These are phyloP conservation scores for Bryum argenteum DNA, from an alignment of 225 moss, liverwort and hornwort genomes.

Conservation along the genomic window DNA sequence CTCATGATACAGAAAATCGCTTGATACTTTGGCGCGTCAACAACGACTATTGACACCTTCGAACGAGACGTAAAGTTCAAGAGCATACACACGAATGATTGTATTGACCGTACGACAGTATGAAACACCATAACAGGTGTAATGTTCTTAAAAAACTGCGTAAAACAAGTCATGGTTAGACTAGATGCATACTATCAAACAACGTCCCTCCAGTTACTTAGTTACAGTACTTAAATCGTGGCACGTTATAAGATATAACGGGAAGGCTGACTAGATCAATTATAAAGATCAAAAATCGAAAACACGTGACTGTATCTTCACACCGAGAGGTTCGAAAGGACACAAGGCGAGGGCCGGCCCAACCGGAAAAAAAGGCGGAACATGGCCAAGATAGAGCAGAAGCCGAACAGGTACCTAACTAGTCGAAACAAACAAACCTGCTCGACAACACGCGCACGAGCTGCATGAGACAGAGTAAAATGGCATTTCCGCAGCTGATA, in stretches of 20 bases:
- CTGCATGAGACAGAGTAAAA: not conserved
- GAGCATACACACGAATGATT: not conserved
- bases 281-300: slow-evolving; percentile 1
- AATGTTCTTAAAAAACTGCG: not conserved
- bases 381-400: not conserved
- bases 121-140: not conserved
- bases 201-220: not conserved
- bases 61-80: not conserved
- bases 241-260: not conserved
- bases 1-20: not conserved
- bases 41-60: not conserved
- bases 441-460: not conserved
- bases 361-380: not conserved
- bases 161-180: not conserved
- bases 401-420: not conserved
- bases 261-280: slow-evolving; percentile 7
- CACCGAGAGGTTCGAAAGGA: not conserved
- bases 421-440: not conserved
- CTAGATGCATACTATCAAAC: not conserved
- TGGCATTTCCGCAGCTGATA: not conserved
- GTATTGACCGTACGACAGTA: too few relatives aligned
- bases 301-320: not conserved
- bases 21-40: not conserved
- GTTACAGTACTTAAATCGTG: not conserved
- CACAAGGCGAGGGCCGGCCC: not conserved